These are phyloP conservation scores for Phytophthora brassicae DNA, from an alignment of 352 stramenopile species.

Conservation along the genomic window DNA sequence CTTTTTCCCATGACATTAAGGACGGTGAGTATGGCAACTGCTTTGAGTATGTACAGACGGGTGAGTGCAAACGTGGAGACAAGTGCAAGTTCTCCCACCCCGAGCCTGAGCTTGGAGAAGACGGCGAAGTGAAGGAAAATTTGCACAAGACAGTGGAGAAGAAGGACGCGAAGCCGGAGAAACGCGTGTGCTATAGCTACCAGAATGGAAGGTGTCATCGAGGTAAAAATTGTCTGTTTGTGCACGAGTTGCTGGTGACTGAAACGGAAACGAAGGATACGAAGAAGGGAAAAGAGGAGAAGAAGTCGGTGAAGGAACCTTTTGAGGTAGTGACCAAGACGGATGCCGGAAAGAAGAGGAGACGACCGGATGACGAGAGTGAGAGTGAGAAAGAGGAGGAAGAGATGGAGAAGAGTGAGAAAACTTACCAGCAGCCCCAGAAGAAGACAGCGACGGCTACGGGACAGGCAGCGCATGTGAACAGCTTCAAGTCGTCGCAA, in stretches of 20 bases:
- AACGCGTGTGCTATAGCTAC: slow-evolving; percentile 70
- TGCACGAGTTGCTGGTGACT: slow-evolving; percentile 53
- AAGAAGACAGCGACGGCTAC: slow-evolving; percentile 13
- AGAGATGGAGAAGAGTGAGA: slow-evolving; percentile 19
- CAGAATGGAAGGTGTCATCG: slow-evolving; percentile 79
- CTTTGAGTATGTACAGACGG: slow-evolving; percentile 80
- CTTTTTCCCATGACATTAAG: slow-evolving; percentile 77
- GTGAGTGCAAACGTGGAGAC: slow-evolving; percentile 66
- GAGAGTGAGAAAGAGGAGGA: slow-evolving; percentile 32
- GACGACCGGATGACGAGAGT: slow-evolving; percentile 28
- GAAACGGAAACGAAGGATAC: background rate
- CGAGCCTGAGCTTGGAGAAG: slow-evolving; percentile 9
- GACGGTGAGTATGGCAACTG: slow-evolving; percentile 74
- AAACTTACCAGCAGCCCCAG: slow-evolving; percentile 6
- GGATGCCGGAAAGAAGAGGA: slow-evolving; percentile 32
- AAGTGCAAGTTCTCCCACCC: slow-evolving; percentile 74
- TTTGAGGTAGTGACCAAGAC: slow-evolving; percentile 41
- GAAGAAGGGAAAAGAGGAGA: slow-evolving; percentile 16
- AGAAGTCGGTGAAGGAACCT: slow-evolving; percentile 18
- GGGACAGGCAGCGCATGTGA: slow-evolving; percentile 41
- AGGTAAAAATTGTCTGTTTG: slow-evolving; percentile 66
- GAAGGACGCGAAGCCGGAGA: slow-evolving; percentile 32
- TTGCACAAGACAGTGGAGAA: slow-evolving; percentile 11
- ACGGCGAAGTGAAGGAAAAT: slow-evolving; percentile 7
- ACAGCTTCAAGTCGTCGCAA: slow-evolving; percentile 39